A percentile compares a stretch with the other conserved stretches of the same genome.
Evolutionary conservation across 2,329 filamentous ascomycete species (phyloP).

Genomic region (Alternaria hordeiaustralica): DNA sequence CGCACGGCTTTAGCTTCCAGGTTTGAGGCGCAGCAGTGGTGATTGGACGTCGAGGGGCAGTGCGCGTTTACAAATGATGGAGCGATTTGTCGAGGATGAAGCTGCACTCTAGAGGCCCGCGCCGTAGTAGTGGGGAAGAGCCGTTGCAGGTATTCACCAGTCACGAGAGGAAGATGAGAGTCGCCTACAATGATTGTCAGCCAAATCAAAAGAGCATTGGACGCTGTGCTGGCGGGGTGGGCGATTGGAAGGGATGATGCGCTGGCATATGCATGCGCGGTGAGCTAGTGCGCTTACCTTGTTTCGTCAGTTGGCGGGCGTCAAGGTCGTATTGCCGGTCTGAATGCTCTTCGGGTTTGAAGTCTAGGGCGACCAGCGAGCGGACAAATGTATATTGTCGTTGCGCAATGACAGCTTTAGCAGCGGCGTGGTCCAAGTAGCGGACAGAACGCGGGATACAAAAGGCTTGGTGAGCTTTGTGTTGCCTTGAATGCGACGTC

Average conservation of each 20-base stretch:
- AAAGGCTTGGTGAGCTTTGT: constrained; percentile 29
- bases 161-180: constrained; percentile 36
- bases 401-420: constrained; percentile 37
- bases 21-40: constrained; percentile 38
- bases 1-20: constrained; percentile 40
- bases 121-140: constrained; percentile 44
- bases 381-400: constrained; percentile 31
- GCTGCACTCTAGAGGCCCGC: constrained; percentile 42
- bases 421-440: constrained; percentile 23
- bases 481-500: constrained; percentile 24
- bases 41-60: constrained; percentile 41
- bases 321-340: constrained; percentile 14
- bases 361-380: constrained; percentile 25
- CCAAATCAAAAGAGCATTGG: constrained; percentile 31
- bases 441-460: constrained; percentile 32
- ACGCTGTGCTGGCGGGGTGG: constrained; percentile 47
- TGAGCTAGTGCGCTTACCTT: constrained; percentile 42
- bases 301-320: constrained; percentile 2
- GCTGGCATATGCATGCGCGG: constrained; percentile 53
- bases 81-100: constrained; percentile 23
- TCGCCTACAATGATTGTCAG: constrained; percentile 45
- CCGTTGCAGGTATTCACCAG: constrained; percentile 44
- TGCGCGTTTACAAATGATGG: constrained; percentile 34
- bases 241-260: constrained; percentile 51
- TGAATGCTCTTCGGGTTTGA: constrained; percentile 25